phyloP scores from a whole-genome alignment of 495 filamentous ascomycete genomes.

The Penicillium macrosclerotiorum region DNA sequence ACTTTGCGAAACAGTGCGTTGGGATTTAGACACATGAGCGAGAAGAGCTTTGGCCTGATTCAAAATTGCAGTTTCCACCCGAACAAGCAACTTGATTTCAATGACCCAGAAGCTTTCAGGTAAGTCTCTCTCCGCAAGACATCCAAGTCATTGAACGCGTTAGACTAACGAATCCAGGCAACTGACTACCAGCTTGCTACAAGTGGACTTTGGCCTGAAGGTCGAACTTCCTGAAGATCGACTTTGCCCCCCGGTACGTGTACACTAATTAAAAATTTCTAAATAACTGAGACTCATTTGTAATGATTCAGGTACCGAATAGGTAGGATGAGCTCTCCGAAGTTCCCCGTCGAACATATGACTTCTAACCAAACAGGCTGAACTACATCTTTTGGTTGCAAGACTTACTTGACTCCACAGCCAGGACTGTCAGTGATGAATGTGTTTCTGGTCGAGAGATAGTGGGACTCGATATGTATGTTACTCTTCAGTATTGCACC shows the following conservation, averaged over 20 bases:
- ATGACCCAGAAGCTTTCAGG: slow-evolving; percentile 72
- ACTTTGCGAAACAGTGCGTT: slow-evolving; percentile 58
- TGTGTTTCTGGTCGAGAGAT: slow-evolving; percentile 59
- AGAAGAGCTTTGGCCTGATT: too few relatives aligned
- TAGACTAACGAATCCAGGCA: slow-evolving; percentile 45
- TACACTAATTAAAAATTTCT: neutral
- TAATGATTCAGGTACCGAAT: slow-evolving; percentile 59
- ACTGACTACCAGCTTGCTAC: slow-evolving; percentile 76
- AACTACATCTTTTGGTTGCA: slow-evolving; percentile 94
- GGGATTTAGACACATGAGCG: too few relatives aligned
- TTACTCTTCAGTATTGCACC: neutral
- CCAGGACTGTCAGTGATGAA: slow-evolving; percentile 45
- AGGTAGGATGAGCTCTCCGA: slow-evolving; percentile 31
- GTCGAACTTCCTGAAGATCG: slow-evolving; percentile 73
- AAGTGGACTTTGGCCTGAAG: slow-evolving; percentile 68
- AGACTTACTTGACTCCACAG: slow-evolving; percentile 74
- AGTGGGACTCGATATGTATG: slow-evolving; percentile 75
- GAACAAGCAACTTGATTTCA: slow-evolving; percentile 76
- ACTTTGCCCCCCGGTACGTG: slow-evolving; percentile 83
- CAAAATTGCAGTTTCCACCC: slow-evolving; percentile 45
- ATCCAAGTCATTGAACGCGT: too few relatives aligned
- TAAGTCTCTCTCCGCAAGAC: slow-evolving; percentile 21
- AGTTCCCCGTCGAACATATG: neutral
- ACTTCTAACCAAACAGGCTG: slow-evolving; percentile 43
- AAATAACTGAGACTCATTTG: neutral